Evolutionary conservation across 805 yeast species (phyloP).

Genomic region (Spathaspora sp.): DNA sequence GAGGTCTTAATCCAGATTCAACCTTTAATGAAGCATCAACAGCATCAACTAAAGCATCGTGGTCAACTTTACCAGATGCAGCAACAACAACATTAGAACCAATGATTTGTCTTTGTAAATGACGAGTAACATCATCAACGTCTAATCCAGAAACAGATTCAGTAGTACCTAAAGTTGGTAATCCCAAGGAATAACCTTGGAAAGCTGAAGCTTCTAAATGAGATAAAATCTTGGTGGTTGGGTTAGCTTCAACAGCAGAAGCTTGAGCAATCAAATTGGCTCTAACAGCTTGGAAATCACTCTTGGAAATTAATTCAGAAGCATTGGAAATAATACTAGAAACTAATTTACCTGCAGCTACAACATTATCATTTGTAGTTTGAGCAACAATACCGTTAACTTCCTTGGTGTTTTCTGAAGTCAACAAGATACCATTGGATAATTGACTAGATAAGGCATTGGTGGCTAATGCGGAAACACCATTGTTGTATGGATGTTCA

Average conservation of each 20-base stretch:
- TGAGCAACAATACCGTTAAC: conserved; percentile 59
- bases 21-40: conserved; percentile 51
- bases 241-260: conserved; percentile 51
- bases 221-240: conserved; percentile 59
- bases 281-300: conserved; percentile 47
- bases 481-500: conserved; percentile 79
- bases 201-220: conserved; percentile 81
- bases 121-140: conserved; percentile 52
- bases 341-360: conserved; percentile 51
- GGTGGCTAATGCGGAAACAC: conserved; percentile 67
- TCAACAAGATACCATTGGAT: conserved; percentile 53
- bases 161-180: conserved; percentile 72
- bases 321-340: conserved; percentile 41
- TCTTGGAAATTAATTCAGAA: conserved; percentile 35
- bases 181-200: conserved; percentile 79
- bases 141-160: conserved; percentile 61
- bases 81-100: conserved; percentile 67
- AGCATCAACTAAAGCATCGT: conserved; percentile 65
- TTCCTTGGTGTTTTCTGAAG: conserved; percentile 58
- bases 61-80: conserved; percentile 66
- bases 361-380: conserved; percentile 46
- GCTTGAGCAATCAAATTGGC: conserved; percentile 43
- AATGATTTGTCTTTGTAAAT: conserved; percentile 54
- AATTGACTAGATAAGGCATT: conserved; percentile 42
- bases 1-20: conserved; percentile 49